Conservation (phyloP, 305 asterid genomes). For the Fraxinus latifolia region DNA sequence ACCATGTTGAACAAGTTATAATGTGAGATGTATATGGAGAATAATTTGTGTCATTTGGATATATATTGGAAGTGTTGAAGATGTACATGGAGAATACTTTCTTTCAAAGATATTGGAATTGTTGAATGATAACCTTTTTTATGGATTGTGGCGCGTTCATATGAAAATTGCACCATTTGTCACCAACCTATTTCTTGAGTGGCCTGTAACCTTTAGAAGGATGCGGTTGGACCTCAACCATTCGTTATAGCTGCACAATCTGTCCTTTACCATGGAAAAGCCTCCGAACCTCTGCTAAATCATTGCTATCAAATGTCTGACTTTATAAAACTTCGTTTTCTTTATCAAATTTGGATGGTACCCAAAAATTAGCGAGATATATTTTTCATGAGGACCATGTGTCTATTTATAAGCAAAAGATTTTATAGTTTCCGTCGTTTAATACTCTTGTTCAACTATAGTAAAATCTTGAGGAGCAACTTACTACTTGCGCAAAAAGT, state of each 20-base stretch:
- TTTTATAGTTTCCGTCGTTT: neutral
- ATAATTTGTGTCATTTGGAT: no score
- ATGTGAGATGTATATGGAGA: no score
- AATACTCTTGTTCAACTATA: neutral
- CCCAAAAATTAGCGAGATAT: neutral
- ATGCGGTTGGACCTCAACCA: neutral
- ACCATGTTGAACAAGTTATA: no score
- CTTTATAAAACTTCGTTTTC: neutral
- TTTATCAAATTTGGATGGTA: neutral
- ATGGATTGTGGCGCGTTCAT: no score
- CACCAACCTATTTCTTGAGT: no score
- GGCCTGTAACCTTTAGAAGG: neutral
- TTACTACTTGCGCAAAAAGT: neutral
- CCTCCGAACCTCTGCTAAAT: neutral
- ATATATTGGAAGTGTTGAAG: no score
- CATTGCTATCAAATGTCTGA: neutral
- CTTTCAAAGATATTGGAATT: no score
- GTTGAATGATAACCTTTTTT: no score
- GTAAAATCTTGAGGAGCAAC: neutral
- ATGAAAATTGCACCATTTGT: no score
- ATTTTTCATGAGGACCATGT: neutral
- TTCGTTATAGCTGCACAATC: neutral
- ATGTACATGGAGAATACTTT: no score
- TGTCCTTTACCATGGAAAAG: neutral
- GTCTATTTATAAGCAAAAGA: neutral